Conservation (phyloP, 129 eudicot genomes). For the Centrapalus pauciflorus region DNA sequence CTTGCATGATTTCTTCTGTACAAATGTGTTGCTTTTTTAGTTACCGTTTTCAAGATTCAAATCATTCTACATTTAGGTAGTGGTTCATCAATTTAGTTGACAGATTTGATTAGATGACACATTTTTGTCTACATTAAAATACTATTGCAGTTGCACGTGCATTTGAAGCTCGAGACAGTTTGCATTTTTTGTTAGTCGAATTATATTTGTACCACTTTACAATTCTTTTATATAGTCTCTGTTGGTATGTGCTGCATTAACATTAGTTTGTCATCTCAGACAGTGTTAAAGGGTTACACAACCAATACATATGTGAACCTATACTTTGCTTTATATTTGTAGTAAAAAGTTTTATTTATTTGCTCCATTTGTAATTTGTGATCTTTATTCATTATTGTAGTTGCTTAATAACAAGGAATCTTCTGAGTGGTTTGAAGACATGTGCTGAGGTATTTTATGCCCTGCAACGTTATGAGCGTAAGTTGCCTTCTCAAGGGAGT, state of each 20-base stretch:
- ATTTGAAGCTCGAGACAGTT: background rate
- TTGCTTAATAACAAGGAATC: constrained; percentile 78
- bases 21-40: background rate
- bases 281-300: background rate
- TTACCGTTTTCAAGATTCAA: background rate
- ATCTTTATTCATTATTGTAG: constrained; percentile 34
- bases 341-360: background rate
- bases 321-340: constrained; percentile 12
- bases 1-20: background rate
- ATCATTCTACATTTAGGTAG: too few species aligned
- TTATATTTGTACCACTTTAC: too few species aligned
- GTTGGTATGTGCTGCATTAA: background rate
- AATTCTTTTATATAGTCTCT: too few species aligned
- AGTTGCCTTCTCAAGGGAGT: constrained; percentile 35
- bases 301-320: too few species aligned
- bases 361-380: background rate
- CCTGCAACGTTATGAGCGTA: constrained; percentile 46
- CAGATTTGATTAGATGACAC: background rate
- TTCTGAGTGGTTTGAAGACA: constrained; percentile 60
- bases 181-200: background rate
- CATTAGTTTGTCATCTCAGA: background rate
- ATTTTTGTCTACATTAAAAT: background rate
- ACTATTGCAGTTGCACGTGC: background rate
- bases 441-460: constrained; percentile 65
- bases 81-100: background rate